A percentile compares a stretch with the other conserved stretches of the same genome.
Evolutionary conservation across 352 stramenopile genomes (phyloP).

Genomic region (Phytophthora megakarya): DNA sequence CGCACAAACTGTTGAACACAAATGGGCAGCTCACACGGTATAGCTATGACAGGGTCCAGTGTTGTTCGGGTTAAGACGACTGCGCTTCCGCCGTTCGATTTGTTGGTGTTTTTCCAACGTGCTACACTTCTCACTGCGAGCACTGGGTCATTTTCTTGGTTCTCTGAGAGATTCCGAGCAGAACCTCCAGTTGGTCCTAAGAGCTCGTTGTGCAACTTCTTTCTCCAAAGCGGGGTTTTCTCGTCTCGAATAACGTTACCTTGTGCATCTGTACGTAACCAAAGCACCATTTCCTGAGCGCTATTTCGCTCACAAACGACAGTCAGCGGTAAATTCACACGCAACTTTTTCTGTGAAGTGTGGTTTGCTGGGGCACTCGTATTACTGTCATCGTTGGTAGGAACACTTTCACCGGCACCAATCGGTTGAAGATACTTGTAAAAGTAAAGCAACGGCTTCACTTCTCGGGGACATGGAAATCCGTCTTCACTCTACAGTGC

Average conservation of each 20-base stretch:
- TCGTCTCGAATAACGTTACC: conserved; percentile 59
- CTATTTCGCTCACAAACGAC: conserved; percentile 64
- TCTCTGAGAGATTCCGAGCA: neutral
- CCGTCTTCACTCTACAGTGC: conserved; percentile 3
- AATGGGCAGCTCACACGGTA: conserved; percentile 60
- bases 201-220: conserved; percentile 57
- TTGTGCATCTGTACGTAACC: conserved; percentile 52
- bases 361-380: neutral
- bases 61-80: conserved; percentile 61
- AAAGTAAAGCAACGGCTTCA: conserved; percentile 71
- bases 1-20: conserved; percentile 75
- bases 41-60: conserved; percentile 62
- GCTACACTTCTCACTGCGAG: conserved; percentile 65
- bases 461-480: conserved; percentile 35
- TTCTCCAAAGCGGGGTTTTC: conserved; percentile 58
- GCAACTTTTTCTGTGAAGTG: conserved; percentile 40
- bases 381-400: conserved; percentile 5
- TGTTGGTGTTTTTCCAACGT: conserved; percentile 54
- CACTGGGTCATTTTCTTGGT: conserved; percentile 37
- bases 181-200: conserved; percentile 6
- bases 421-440: conserved; percentile 86
- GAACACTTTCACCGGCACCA: neutral
- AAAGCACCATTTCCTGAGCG: conserved; percentile 60
- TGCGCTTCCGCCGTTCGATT: conserved; percentile 45
- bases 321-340: conserved; percentile 64